Conservation (phyloP, 306 rosid genomes). For the Dalbergia cultrata region DNA sequence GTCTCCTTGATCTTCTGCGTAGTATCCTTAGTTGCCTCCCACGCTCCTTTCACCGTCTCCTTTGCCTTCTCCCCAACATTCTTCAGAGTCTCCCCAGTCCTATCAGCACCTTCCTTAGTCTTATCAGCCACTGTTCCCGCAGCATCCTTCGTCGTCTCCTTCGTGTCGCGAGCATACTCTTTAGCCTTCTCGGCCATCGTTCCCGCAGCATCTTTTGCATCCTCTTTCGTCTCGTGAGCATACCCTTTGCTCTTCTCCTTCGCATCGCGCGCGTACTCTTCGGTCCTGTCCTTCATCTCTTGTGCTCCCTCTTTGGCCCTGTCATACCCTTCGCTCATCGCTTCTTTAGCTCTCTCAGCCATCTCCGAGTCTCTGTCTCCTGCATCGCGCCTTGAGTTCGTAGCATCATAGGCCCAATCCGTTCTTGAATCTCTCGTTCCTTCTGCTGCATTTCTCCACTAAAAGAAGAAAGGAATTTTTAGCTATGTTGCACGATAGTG, state of each 20-base stretch:
- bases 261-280: constrained; percentile 23
- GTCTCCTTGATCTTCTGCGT: constrained; percentile 68
- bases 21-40: constrained; percentile 54
- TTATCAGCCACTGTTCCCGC: constrained; percentile 41
- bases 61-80: constrained; percentile 56
- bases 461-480: not conserved
- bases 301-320: constrained; percentile 32
- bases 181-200: constrained; percentile 27
- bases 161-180: constrained; percentile 47
- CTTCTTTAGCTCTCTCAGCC: constrained; percentile 47
- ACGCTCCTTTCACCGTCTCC: constrained; percentile 50
- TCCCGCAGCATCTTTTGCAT: constrained; percentile 31
- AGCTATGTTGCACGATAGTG: no score
- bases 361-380: constrained; percentile 34
- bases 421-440: constrained; percentile 49
- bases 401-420: constrained; percentile 34
- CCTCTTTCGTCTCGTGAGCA: not conserved
- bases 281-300: constrained; percentile 28
- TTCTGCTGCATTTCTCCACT: constrained; percentile 58
- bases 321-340: constrained; percentile 42
- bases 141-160: constrained; percentile 32
- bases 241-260: constrained; percentile 41
- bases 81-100: constrained; percentile 48
- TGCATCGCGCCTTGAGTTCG: constrained; percentile 30
- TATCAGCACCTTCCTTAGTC: constrained; percentile 41